Percentiles rank a stretch among this genome's conserved stretches.
These are phyloP conservation scores for Rhododendron henanense DNA, from an alignment of 148 eudicot genomes.

Conservation along the genomic window DNA sequence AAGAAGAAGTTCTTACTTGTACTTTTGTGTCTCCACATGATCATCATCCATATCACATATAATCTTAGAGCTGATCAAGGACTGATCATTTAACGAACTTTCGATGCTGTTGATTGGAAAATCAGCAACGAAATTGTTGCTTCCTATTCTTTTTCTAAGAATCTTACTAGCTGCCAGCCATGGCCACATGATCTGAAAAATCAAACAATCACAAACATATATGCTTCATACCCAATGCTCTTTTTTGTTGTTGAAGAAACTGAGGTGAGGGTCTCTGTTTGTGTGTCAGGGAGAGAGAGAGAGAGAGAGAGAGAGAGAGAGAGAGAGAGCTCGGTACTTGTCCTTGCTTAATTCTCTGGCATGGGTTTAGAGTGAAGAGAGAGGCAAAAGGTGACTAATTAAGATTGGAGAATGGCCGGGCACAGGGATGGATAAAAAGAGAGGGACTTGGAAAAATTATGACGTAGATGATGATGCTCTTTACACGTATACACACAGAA, in stretches of 20 bases:
- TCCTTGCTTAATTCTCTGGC: conserved; percentile 10
- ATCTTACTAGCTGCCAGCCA: conserved; percentile 33
- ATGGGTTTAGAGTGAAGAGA: conserved; percentile 2
- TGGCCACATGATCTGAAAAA: conserved; percentile 30
- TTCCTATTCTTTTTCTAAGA: conserved; percentile 23
- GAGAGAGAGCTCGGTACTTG: conserved; percentile 10
- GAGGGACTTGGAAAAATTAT: conserved; percentile 3
- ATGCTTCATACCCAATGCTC: no score
- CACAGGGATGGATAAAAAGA: conserved; percentile 7
- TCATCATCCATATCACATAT: conserved; percentile 8
- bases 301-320: conserved; percentile 12
- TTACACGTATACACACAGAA: background rate
- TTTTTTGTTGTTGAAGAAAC: background rate
- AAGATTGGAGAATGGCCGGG: background rate
- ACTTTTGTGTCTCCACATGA: conserved; percentile 13
- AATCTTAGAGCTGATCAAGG: background rate
- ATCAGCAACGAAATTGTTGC: conserved; percentile 32
- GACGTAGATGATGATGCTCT: conserved; percentile 17
- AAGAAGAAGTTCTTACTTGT: conserved; percentile 15
- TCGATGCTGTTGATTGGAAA: conserved; percentile 13
- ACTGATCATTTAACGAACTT: conserved; percentile 1
- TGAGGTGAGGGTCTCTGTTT: background rate
- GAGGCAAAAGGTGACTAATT: background rate
- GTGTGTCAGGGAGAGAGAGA: background rate
- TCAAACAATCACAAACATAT: background rate